These are phyloP conservation scores for Mycena leptocephala DNA, from an alignment of 768 basidiomycete species.

Conservation along the genomic window DNA sequence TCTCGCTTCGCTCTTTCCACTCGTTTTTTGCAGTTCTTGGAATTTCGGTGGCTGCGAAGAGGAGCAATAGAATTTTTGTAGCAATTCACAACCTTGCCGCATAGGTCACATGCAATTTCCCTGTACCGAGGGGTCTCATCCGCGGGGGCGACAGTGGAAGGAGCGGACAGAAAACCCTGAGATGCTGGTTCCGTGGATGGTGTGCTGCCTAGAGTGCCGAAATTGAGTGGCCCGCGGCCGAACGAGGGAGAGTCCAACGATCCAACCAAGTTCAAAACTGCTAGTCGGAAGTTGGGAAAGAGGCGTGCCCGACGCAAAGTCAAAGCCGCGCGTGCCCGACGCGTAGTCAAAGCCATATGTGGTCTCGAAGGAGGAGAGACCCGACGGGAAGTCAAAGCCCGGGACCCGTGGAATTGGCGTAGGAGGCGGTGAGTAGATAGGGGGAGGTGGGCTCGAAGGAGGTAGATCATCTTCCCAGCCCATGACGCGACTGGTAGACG, in stretches of 20 bases:
- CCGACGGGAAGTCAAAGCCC: background rate
- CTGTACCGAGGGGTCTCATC: background rate
- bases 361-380: background rate
- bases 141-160: too few species aligned
- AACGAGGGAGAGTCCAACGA: background rate
- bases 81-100: background rate
- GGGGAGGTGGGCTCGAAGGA: background rate
- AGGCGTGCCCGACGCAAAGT: background rate
- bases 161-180: too few species aligned
- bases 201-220: background rate
- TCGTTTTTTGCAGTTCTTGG: background rate
- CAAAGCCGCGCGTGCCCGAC: background rate
- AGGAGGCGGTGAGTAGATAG: background rate
- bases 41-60: background rate
- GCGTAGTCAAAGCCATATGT: background rate
- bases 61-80: background rate
- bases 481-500: too few species aligned
- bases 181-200: too few species aligned
- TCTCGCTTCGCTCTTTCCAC: background rate
- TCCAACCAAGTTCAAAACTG: background rate
- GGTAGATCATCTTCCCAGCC: background rate
- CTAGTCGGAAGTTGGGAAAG: background rate
- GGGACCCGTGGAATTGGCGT: background rate
- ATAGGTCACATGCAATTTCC: background rate
- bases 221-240: background rate